Base-by-base conservation (phyloP, 805 yeast species). In the Barnettozyma wickerhamii region DNA sequence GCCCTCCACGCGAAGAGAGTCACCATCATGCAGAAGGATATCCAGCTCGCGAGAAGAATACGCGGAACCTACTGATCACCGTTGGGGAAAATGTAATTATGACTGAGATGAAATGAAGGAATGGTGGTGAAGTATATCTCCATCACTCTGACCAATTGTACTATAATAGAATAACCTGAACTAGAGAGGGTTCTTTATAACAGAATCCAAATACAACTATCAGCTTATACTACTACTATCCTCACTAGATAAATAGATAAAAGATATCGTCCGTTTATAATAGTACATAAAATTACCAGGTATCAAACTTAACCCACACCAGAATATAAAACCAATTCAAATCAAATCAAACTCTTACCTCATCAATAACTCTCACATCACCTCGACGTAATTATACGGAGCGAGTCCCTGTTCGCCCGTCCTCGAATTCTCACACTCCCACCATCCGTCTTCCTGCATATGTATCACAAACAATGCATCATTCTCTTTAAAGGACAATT, bases 1-100 rank as follows among this genome's bases (percentile, higher is more conserved):
- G 93, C 93, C 12, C 63, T 84, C 29, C 93, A 84, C 60, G 90
- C 89, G 1, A 83, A 80, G 54, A 64, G 95, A 51, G 88, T 84
- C n/a, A 84, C 95, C 0, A 82, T 84, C 26, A 84, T 84, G 91
- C 84, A 81, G 53, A 83, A 81, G 59, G 95, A 84, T 57, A 79
- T 84, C 46, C 90, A 84, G 55, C 64, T 84, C 49, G 93, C 93
- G 4, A 72, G 93, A 64, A 69, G 91, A 60, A 76, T 84, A 31
- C 71, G 90, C 51, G 90, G 89, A 1, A 56, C 56, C 26, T 48
- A 50, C 37, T 49, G 37, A 33, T n/a, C n/a, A n/a, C n/a, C n/a
- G n/a, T n/a, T n/a, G n/a, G n/a, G n/a, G n/a, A n/a, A n/a, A n/a
- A n/a, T n/a, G n/a, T n/a, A n/a, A n/a, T n/a, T n/a, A n/a, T n/a